These are phyloP conservation scores for Dioscorea cayenensis DNA, from an alignment of 116 monocot genomes.

Conservation along the genomic window DNA sequence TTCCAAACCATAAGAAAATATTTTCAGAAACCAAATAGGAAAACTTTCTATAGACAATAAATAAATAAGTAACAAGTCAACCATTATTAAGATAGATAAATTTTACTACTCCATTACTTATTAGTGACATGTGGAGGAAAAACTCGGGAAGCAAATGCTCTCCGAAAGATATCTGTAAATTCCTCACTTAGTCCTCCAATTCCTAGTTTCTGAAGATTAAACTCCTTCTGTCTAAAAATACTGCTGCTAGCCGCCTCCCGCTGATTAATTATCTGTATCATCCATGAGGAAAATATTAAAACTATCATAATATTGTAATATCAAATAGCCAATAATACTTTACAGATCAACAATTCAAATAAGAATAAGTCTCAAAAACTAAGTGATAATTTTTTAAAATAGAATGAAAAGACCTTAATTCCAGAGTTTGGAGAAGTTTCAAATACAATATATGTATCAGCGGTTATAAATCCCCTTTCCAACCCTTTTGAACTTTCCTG, in stretches of 20 bases:
- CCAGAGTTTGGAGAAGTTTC: conserved; percentile 84
- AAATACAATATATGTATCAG: conserved; percentile 87
- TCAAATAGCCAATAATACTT: neutral
- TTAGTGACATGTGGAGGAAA: conserved; percentile 84
- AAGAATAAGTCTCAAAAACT: neutral
- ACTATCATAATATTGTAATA: neutral
- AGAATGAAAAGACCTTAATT: conserved; percentile 62
- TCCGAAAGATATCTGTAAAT: conserved; percentile 90
- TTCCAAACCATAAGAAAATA: conserved; percentile 4
- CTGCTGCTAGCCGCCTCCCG: conserved; percentile 94
- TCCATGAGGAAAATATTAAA: neutral
- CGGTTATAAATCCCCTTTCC: conserved; percentile 74
- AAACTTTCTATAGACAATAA: neutral
- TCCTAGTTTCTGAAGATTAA: conserved; percentile 90
- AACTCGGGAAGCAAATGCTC: conserved; percentile 99
- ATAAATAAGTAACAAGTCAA: neutral
- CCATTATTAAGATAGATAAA: neutral
- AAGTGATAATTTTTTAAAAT: neutral
- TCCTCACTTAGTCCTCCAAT: conserved; percentile 91
- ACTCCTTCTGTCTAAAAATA: conserved; percentile 86
- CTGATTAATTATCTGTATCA: conserved; percentile 83
- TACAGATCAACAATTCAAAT: neutral
- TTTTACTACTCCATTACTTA: conserved; percentile 45
- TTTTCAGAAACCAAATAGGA: neutral
- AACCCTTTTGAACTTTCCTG: conserved; percentile 45